Evolutionary conservation across 2,329 filamentous ascomycete genomes (phyloP).

Genomic region (Claviceps monticola): DNA sequence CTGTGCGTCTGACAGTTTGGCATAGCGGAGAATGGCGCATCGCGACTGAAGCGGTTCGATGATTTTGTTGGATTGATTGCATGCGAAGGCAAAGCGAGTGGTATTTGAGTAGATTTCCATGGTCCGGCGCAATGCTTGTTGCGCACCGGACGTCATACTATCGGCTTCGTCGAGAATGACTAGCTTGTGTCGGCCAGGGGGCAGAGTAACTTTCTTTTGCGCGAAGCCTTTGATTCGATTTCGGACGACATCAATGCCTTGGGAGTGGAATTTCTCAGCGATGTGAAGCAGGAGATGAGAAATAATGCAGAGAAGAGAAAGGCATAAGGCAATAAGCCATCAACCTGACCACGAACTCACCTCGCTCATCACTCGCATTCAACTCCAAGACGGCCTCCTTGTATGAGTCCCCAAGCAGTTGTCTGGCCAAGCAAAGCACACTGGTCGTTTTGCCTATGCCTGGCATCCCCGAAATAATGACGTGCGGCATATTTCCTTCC

Average conservation of each 20-base stretch:
- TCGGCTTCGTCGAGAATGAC: constrained; percentile 97
- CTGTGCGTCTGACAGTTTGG: constrained; percentile 81
- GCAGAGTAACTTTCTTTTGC: constrained; percentile 95
- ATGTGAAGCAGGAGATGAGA: not conserved
- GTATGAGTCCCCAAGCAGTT: constrained; percentile 83
- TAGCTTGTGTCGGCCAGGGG: constrained; percentile 80
- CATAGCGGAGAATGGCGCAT: constrained; percentile 90
- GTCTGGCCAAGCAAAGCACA: constrained; percentile 80
- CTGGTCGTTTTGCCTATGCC: constrained; percentile 98
- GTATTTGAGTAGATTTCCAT: constrained; percentile 99
- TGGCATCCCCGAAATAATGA: constrained; percentile 99
- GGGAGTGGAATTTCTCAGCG: not conserved
- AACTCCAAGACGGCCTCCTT: constrained; percentile 95
- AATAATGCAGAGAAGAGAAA: not conserved
- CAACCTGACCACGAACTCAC: constrained; percentile 21
- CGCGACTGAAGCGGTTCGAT: constrained; percentile 97
- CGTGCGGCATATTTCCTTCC: constrained; percentile 97
- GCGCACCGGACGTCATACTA: constrained; percentile 92
- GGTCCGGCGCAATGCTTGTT: constrained; percentile 84
- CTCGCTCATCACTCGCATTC: constrained; percentile 91
- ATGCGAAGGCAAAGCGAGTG: constrained; percentile 93
- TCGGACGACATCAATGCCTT: constrained; percentile 89
- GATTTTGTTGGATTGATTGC: constrained; percentile 98
- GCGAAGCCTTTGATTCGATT: constrained; percentile 98
- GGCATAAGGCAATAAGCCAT: not conserved